Evolutionary conservation across 106 monocot species (phyloP), one percentile per base, ranked within the genome.

Genomic region (Phalaenopsis aphrodite): DNA sequence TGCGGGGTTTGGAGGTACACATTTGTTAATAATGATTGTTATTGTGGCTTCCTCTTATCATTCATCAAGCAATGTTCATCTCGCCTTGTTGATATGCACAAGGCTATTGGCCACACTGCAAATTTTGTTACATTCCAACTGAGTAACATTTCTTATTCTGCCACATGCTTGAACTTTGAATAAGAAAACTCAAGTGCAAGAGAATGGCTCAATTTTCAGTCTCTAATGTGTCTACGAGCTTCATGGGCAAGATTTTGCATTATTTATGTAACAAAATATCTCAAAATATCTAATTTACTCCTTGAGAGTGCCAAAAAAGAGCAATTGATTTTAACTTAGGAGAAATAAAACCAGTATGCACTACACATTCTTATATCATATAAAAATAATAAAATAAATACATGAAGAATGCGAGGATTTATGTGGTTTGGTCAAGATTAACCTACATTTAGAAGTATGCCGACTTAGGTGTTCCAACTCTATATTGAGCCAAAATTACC

Each of bases 1-100:
- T 98, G 61, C 92, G 92, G 67, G 98, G 89, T 42, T 80, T 98
- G 58, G 98, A 98, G 92, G 98, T 98, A 92, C 77, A 81, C 24
- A 57, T 75, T 1, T 38, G 12, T 76, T 39, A 49, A 76, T 76
- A 16, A 24, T 48, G 9, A 76, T 10, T 76, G 8, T 45, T 8
- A 49, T 12, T 76, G n/a, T 76, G 21, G n/a, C 43, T 36, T 74
- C 41, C 43, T 74, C 49, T 47, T 76, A n/a, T 76, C 24, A 23
- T 76, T 43, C 42, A 6, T 74, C 74, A 74, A 19, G 19, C 42
- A 24, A 11, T 49, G 21, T 8, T 76, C 48, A 14, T 43, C 19
- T 74, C 19, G 19, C 18, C 74, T 74, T 9, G 4, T 77, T 14
- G 52, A 69, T 38, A 39, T 39, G 39, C 69, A 30, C 1, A 5